Evolutionary conservation across 106 monocot species (phyloP), one percentile per base, ranked within the genome.

Genomic region (Dioscorea dumetorum): DNA sequence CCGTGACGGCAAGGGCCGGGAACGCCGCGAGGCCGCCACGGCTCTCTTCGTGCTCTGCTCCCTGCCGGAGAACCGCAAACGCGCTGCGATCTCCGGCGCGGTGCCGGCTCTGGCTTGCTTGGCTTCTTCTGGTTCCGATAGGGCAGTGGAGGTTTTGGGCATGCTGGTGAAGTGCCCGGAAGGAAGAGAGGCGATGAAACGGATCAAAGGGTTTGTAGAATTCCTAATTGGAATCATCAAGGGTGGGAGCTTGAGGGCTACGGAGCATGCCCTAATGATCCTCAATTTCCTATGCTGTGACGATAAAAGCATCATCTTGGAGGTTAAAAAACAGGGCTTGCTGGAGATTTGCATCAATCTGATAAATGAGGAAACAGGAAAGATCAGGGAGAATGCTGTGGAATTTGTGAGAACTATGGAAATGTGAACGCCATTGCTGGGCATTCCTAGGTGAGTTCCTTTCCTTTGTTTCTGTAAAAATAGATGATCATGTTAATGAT

Each of bases 141-240:
- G 90, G 66, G 90, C 90, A 19, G 70, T 82, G 17, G 80, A 85
- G 67, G 83, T 82, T 22, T 21, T 90, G 67, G 86, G 73, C 12
- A 60, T 77, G 18, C 54, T 90, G 12, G 85, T 71, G 24, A 90
- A 83, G 69, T 79, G 74, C 53, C 53, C 63, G 19, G 90, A 86
- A 35, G 90, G 90, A n/a, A 68, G 76, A 60, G 67, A 68, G 12
- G 83, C 74, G 74, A 80, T 90, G 74, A 60, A 57, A 48, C 73
- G 31, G 62, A 22, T 76, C n/a, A 60, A 70, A 0, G 69, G 63
- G 16, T 61, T 90, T 56, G 72, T 86, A 3, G 35, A 58, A 32
- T 64, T 75, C 49, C 51, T 90, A 64, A 57, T 50, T 10, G 65
- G 64, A 23, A 72, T 86, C 12, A 19, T 75, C 33, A 53, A 34